phyloP scores from a whole-genome alignment of 225 moss, liverwort and hornwort genomes.

The Polytrichum formosum region DNA sequence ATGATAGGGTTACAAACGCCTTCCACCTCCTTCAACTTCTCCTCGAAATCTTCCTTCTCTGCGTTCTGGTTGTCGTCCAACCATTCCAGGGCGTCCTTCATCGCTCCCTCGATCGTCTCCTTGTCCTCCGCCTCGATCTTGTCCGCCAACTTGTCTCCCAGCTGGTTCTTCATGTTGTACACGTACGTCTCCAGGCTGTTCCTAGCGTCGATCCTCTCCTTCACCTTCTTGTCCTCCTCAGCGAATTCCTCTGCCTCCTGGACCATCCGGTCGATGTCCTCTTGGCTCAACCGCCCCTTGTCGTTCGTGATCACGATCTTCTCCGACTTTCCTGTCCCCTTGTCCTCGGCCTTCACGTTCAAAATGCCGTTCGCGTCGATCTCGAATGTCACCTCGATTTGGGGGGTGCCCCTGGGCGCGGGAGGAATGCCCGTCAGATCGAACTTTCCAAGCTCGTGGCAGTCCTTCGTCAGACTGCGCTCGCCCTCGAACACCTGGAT shows the following conservation, averaged over 20 bases:
- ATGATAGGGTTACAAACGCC: conserved; percentile 38
- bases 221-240: conserved; percentile 73
- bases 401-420: conserved; percentile 50
- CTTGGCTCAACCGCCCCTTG: conserved; percentile 53
- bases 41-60: conserved; percentile 41
- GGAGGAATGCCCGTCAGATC: conserved; percentile 46
- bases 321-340: conserved; percentile 64
- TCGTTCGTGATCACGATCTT: conserved; percentile 73
- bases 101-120: conserved; percentile 43
- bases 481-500: conserved; percentile 64
- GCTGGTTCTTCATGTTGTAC: conserved; percentile 71
- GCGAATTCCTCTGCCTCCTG: conserved; percentile 67
- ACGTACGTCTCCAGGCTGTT: conserved; percentile 68
- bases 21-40: conserved; percentile 51
- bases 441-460: conserved; percentile 52
- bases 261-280: conserved; percentile 61
- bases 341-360: conserved; percentile 66
- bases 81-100: conserved; percentile 56
- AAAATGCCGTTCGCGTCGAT: conserved; percentile 61
- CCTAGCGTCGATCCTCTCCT: conserved; percentile 58
- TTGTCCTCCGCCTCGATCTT: conserved; percentile 48
- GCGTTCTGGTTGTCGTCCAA: conserved; percentile 45
- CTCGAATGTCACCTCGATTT: conserved; percentile 64
- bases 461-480: conserved; percentile 56
- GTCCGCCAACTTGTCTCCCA: conserved; percentile 45